Evolutionary conservation across 129 eudicot genomes (phyloP).

Genomic region (Gnaphalium uliginosum): DNA sequence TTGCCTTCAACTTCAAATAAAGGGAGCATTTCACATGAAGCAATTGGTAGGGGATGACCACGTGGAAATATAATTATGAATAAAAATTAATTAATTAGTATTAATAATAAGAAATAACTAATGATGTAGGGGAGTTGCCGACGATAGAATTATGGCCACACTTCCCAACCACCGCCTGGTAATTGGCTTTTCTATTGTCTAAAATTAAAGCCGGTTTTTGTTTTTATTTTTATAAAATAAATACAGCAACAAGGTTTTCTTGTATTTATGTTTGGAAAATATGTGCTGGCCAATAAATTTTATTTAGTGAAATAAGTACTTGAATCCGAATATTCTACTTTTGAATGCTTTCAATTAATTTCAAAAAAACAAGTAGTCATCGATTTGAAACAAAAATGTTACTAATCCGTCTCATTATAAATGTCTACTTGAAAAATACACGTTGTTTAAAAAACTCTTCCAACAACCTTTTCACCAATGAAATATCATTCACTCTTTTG

Average conservation of each 20-base stretch:
- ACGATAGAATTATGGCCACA: slow-evolving; percentile 44
- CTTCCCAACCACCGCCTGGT: slow-evolving; percentile 38
- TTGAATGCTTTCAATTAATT: too few species aligned
- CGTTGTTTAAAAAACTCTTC: too few species aligned
- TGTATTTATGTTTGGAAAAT: slow-evolving; percentile 36
- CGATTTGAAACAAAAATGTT: too few species aligned
- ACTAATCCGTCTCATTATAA: too few species aligned
- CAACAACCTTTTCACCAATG: too few species aligned
- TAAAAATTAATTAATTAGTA: neutral
- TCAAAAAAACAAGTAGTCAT: too few species aligned
- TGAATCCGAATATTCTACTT: too few species aligned
- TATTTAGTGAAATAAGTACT: slow-evolving; percentile 5
- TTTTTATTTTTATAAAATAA: slow-evolving; percentile 2
- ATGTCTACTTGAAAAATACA: too few species aligned
- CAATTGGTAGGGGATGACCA: slow-evolving; percentile 23
- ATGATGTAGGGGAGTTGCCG: slow-evolving; percentile 45
- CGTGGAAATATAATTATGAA: slow-evolving; percentile 25
- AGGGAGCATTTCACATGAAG: slow-evolving; percentile 16
- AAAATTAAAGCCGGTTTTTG: slow-evolving; percentile 40
- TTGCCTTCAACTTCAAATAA: slow-evolving; percentile 51
- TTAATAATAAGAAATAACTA: neutral
- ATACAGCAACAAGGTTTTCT: slow-evolving; percentile 22
- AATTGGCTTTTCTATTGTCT: slow-evolving; percentile 41
- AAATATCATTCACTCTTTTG: too few species aligned
- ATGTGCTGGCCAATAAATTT: slow-evolving; percentile 27